Conservation (phyloP, 441 rosid species). For the Erodium texanum region DNA sequence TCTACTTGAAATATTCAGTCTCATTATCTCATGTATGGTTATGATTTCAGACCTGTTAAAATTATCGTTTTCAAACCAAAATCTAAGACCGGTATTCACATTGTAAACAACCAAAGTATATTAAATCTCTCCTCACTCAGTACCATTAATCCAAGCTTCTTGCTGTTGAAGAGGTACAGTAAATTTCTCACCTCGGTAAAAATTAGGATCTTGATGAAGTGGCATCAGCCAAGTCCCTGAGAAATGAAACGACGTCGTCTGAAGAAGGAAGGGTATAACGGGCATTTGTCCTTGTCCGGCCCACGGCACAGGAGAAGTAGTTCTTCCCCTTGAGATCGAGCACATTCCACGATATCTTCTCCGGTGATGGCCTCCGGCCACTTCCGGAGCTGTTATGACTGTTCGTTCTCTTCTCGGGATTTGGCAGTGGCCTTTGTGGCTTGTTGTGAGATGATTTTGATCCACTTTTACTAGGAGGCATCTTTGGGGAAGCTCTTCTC, state of each 20-base stretch:
- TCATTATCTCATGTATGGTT: not conserved
- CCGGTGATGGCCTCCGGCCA: slow-evolving; percentile 49
- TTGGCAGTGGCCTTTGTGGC: slow-evolving; percentile 21
- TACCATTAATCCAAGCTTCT: too few species aligned
- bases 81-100: not conserved
- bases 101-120: not conserved
- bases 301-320: slow-evolving; percentile 94
- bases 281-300: slow-evolving; percentile 72
- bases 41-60: not conserved
- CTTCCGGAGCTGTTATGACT: slow-evolving; percentile 33
- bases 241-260: slow-evolving; percentile 69
- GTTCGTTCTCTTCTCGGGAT: slow-evolving; percentile 32
- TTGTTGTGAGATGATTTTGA: not conserved
- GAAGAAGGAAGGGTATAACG: slow-evolving; percentile 63
- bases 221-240: slow-evolving; percentile 46
- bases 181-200: not conserved
- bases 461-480: not conserved
- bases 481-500: not conserved
- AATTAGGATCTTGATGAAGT: slow-evolving; percentile 8
- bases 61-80: not conserved
- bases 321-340: slow-evolving; percentile 96
- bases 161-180: too few species aligned
- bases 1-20: too few species aligned
- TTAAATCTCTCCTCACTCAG: too few species aligned
- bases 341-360: slow-evolving; percentile 85